Evolutionary conservation across 306 rosid genomes (phyloP).

Genomic region (Castanea mollissima): DNA sequence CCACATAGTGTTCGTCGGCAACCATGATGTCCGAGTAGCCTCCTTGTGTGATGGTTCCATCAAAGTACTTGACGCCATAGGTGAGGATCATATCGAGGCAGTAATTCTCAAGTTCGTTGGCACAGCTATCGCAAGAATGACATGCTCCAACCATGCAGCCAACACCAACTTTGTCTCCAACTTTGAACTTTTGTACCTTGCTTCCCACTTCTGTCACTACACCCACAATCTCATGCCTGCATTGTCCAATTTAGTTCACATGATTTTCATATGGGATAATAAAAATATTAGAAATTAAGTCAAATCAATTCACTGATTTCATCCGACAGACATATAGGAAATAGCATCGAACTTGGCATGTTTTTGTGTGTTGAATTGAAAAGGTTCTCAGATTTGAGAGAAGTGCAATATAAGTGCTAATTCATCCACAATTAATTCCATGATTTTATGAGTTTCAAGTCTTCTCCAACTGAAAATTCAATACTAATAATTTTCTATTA

Average conservation of each 20-base stretch:
- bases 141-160: constrained; percentile 26
- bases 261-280: too few species aligned
- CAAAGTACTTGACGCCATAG: constrained; percentile 2
- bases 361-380: not conserved
- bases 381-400: too few species aligned
- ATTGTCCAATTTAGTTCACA: too few species aligned
- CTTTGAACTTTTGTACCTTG: constrained; percentile 14
- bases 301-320: not conserved
- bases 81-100: constrained; percentile 13
- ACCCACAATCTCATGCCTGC: constrained; percentile 32
- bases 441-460: too few species aligned
- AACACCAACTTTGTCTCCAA: constrained; percentile 27
- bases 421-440: too few species aligned
- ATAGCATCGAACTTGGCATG: too few species aligned
- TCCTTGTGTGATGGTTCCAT: constrained; percentile 26
- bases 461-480: too few species aligned
- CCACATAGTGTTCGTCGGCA: constrained; percentile 7
- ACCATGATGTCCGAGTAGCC: constrained; percentile 29
- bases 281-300: not conserved
- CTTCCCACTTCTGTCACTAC: constrained; percentile 25
- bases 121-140: constrained; percentile 6
- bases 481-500: too few species aligned
- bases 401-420: too few species aligned
- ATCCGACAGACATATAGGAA: too few species aligned
- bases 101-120: constrained; percentile 20